Conservation (phyloP, 23 red algal species). For the Chondrus crispus region DNA sequence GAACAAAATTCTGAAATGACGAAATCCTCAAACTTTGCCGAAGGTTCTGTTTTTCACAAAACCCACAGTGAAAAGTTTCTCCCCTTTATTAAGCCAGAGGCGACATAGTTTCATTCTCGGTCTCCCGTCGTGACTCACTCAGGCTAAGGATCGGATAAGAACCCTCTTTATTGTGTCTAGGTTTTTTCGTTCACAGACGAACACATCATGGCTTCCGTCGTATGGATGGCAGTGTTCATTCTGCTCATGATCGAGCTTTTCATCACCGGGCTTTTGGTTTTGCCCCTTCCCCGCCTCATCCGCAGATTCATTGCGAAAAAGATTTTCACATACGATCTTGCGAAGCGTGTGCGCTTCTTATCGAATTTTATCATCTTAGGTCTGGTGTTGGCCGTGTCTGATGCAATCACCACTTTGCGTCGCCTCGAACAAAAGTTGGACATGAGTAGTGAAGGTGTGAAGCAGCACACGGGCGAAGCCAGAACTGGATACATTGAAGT, state of each 20-base stretch:
- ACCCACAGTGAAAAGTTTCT: too few relatives aligned
- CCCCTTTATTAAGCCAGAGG: too few relatives aligned
- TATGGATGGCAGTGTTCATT: slow-evolving; percentile 66
- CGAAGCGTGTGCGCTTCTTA: slow-evolving; percentile 53
- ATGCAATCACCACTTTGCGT: slow-evolving; percentile 36
- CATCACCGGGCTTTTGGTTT: slow-evolving; percentile 54
- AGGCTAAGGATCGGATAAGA: too few relatives aligned
- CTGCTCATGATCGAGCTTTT: slow-evolving; percentile 70
- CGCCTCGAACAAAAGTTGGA: slow-evolving; percentile 24
- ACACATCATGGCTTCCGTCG: slow-evolving; percentile 52
- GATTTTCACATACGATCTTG: slow-evolving; percentile 68
- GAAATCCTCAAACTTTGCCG: too few relatives aligned
- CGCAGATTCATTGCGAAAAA: slow-evolving; percentile 57
- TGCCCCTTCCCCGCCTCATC: slow-evolving; percentile 61
- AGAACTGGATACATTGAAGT: slow-evolving; percentile 33
- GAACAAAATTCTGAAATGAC: too few relatives aligned
- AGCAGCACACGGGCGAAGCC: neutral
- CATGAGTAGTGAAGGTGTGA: too few relatives aligned
- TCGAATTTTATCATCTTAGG: slow-evolving; percentile 60
- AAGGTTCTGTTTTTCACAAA: too few relatives aligned
- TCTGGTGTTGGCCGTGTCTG: slow-evolving; percentile 50
- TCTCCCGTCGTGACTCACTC: too few relatives aligned
- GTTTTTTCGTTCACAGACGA: too few relatives aligned
- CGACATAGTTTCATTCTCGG: too few relatives aligned
- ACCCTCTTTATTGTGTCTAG: too few relatives aligned